A percentile compares a stretch with the other conserved stretches of the same genome.
These are phyloP conservation scores for Fusarium marasasianum DNA, from an alignment of 2,329 filamentous ascomycete genomes.

Conservation along the genomic window DNA sequence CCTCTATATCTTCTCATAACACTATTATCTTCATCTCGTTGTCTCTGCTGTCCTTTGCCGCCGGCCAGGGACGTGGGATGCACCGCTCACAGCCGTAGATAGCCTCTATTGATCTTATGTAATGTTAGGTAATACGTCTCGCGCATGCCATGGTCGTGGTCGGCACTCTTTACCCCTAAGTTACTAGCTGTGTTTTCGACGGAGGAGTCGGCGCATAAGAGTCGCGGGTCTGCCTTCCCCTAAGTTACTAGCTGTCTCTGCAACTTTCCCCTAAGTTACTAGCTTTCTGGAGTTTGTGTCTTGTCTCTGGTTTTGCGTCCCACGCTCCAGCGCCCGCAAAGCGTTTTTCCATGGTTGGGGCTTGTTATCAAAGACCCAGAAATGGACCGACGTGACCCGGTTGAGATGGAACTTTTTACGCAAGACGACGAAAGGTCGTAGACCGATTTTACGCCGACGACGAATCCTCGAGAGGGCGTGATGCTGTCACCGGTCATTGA, in stretches of 20 bases:
- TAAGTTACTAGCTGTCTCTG: constrained; percentile 39
- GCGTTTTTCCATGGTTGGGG: not conserved
- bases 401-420: not conserved
- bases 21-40: not conserved
- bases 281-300: constrained; percentile 19
- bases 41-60: not conserved
- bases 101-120: constrained; percentile 41
- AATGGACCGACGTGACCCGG: constrained; percentile 7
- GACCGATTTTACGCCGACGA: constrained; percentile 8
- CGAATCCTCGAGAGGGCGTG: not conserved
- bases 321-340: constrained; percentile 34
- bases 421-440: not conserved
- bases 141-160: constrained; percentile 15
- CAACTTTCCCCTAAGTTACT: constrained; percentile 39
- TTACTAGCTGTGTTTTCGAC: constrained; percentile 37
- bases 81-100: constrained; percentile 34
- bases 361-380: constrained; percentile 16
- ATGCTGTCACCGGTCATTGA: not conserved
- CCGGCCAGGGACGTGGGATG: constrained; percentile 39
- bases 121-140: constrained; percentile 42
- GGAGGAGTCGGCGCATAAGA: constrained; percentile 38
- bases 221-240: constrained; percentile 40
- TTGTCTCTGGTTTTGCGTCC: not conserved
- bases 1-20: not conserved
- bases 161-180: constrained; percentile 41